phyloP scores from a whole-genome alignment of 106 monocot species.

The Apostasia shenzhenica region DNA sequence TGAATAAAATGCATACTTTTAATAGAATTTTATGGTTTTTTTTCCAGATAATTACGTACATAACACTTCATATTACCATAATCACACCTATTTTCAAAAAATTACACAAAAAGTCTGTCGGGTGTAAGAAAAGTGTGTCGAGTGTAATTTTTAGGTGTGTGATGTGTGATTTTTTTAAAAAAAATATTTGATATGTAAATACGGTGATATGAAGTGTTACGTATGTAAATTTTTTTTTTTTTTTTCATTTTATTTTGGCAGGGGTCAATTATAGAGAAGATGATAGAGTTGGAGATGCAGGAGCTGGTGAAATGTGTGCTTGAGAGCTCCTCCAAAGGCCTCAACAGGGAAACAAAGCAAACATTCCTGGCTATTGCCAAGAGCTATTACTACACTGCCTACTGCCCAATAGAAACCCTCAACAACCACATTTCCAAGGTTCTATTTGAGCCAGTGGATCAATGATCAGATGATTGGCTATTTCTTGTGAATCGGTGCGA shows the following conservation, averaged over 20 bases:
- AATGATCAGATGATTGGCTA: not conserved
- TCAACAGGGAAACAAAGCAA: constrained; percentile 35
- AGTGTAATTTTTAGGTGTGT: no score
- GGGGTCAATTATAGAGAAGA: not conserved
- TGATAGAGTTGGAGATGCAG: constrained; percentile 38
- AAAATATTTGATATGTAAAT: no score
- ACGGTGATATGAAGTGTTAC: no score
- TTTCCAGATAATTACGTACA: no score
- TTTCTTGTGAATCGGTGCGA: no score
- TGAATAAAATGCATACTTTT: no score
- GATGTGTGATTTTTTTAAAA: no score
- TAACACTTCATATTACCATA: no score
- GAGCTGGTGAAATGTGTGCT: constrained; percentile 31
- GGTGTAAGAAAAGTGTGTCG: no score
- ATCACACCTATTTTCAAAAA: no score
- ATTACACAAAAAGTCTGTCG: no score
- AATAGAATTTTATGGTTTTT: no score
- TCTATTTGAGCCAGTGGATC: constrained; percentile 43
- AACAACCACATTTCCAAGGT: constrained; percentile 59
- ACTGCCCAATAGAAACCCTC: constrained; percentile 34
- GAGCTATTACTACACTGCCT: constrained; percentile 66
- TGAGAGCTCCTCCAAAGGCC: constrained; percentile 8
- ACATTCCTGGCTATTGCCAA: constrained; percentile 59
- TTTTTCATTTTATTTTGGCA: not conserved
- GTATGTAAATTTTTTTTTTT: not conserved